Evolutionary conservation across 2,329 filamentous ascomycete species (phyloP), one percentile per base, ranked within the genome.

Genomic region (Aurifilum marmelostoma): DNA sequence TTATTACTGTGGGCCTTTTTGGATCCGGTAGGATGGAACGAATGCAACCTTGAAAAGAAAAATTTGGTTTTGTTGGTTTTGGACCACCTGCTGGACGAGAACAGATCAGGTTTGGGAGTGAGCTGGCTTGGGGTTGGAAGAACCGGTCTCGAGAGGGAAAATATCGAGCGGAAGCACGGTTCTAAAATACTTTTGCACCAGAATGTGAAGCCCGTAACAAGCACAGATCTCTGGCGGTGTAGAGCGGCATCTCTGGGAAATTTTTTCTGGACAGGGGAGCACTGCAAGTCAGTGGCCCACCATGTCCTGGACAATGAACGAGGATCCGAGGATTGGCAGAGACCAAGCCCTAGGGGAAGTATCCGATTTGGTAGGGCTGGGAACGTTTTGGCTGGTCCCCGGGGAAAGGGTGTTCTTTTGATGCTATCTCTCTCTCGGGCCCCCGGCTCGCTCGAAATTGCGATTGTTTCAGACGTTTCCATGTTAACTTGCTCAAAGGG

Each of bases 191-290:
- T 65, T 59, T 65, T 37, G 2, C n/a, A n/a, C n/a, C n/a, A n/a
- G n/a, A n/a, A n/a, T n/a, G n/a, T n/a, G n/a, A n/a, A n/a, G n/a
- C n/a, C n/a, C n/a, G n/a, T n/a, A n/a, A n/a, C n/a, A n/a, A n/a
- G n/a, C 69, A 70, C 69, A 66, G 69, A 68, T 66, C 32, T 59
- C 43, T 65, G 59, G 66, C 68, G 68, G 68, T 68, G 61, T 27
- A 56, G 59, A 61, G 66, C 54, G 68, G 66, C 66, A 41, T 65
- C 66, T 50, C 34, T 34, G 34, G 34, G n/a, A 34, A 56, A 37
- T 32, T 37, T 59, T 47, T 32, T 37, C 52, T 47, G 8, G 43
- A 50, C 68, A 69, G 68, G 68, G 68, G 43, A 52, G 43, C 29
- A 67, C n/a, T 41, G 56, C 54, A 34, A 32, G 12, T 56, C 16